Evolutionary conservation across 495 filamentous ascomycete species (phyloP).

Genomic region (Penicillium arizonense): DNA sequence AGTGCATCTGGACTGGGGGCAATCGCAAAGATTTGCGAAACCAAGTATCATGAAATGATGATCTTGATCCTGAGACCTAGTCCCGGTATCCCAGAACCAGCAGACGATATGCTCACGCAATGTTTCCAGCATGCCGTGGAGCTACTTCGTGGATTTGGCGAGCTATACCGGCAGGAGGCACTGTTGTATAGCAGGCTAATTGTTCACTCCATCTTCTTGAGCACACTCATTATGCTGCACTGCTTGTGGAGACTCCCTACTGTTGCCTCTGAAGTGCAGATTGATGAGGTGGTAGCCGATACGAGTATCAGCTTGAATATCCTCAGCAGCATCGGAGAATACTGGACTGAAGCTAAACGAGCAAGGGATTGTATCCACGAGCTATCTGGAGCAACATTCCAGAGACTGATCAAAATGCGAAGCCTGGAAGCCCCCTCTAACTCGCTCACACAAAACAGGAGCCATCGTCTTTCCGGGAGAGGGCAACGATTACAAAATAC

Average conservation of each 20-base stretch:
- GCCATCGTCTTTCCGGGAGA: neutral
- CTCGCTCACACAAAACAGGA: neutral
- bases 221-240: slow-evolving; percentile 42
- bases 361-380: slow-evolving; percentile 45
- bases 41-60: slow-evolving; percentile 44
- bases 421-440: slow-evolving; percentile 7
- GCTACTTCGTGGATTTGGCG: slow-evolving; percentile 31
- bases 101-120: slow-evolving; percentile 27
- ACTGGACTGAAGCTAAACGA: slow-evolving; percentile 44
- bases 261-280: slow-evolving; percentile 30
- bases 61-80: slow-evolving; percentile 43
- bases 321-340: slow-evolving; percentile 46
- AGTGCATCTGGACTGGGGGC: slow-evolving; percentile 6
- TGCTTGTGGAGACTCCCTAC: slow-evolving; percentile 39
- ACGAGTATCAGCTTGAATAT: slow-evolving; percentile 39
- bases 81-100: slow-evolving; percentile 40
- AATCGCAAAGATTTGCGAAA: slow-evolving; percentile 28
- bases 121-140: slow-evolving; percentile 40
- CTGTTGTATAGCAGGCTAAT: slow-evolving; percentile 40
- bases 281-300: slow-evolving; percentile 37
- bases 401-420: slow-evolving; percentile 33
- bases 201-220: slow-evolving; percentile 42
- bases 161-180: slow-evolving; percentile 32
- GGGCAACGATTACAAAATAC: neutral
- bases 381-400: slow-evolving; percentile 36